Conservation (phyloP, 306 rosid genomes). For the Purshia tridentata region DNA sequence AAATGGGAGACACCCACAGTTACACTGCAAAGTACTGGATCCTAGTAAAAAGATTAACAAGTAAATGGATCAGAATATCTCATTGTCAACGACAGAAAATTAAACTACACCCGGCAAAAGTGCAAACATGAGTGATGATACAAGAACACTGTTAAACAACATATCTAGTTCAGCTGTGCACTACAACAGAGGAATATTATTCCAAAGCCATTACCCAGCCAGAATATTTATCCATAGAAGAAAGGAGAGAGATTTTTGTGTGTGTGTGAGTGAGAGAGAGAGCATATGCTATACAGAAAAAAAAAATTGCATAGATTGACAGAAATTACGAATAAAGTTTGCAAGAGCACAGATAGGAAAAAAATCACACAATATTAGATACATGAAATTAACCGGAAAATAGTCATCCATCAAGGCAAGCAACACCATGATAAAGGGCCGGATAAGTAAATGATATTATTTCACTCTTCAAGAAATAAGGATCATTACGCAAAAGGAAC, state of each 20-base stretch:
- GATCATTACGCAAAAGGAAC: not conserved
- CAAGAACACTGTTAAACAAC: not conserved
- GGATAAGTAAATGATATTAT: not conserved
- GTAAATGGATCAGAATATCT: slow-evolving; percentile 30
- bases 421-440: not conserved
- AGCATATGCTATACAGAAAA: not conserved
- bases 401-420: not conserved
- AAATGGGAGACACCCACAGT: slow-evolving; percentile 96
- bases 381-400: not conserved
- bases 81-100: not conserved
- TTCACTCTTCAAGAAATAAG: not conserved
- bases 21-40: slow-evolving; percentile 90
- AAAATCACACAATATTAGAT: too few relatives aligned
- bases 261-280: not conserved
- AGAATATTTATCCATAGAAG: not conserved
- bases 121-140: not conserved
- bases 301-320: not conserved
- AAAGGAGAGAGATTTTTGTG: not conserved
- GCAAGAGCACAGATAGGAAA: not conserved
- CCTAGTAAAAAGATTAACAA: slow-evolving; percentile 51
- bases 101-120: not conserved
- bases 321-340: not conserved
- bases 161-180: not conserved
- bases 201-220: slow-evolving; percentile 7
- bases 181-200: not conserved